Evolutionary conservation across 2,329 filamentous ascomycete species (phyloP), one percentile per base, ranked within the genome.

Genomic region (Diaporthe velutina): DNA sequence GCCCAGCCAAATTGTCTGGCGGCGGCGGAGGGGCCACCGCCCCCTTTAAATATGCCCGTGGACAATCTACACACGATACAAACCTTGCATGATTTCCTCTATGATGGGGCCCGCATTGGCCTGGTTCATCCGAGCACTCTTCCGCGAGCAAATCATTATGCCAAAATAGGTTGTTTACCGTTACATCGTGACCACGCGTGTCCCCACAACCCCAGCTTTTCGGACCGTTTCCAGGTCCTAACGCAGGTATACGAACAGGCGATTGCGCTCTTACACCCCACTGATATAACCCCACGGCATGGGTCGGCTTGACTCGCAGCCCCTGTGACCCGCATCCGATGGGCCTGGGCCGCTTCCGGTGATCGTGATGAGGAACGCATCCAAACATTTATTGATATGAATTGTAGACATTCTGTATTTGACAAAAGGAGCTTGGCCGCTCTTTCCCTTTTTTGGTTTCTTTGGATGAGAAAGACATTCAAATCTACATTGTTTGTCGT

Each of bases 191-290:
- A 66, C 42, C 42, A 35, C 42, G 61, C 42, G 61, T 66, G 42
- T 66, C 61, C 42, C 61, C 61, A 66, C 42, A 66, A 50, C 61
- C 61, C 61, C 61, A 66, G 61, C 61, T 50, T 66, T 66, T 66
- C 61, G 61, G 61, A 50, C 61, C 61, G 61, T 66, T 66, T 66
- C 42, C 61, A 35, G 42, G 25, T 7, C 19, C 28, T 50, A n/a
- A 50, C 61, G 61, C 61, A 50, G 61, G 61, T 50, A 66, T 42
- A 28, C 42, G 28, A 66, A 50, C 61, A 66, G 42, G 42, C 42
- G 40, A 50, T 50, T 35, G 42, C 19, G 40, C 42, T 66, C 61
- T 66, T 66, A 66, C 10, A 25, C 28, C 22, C 42, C 61, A 66
- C 61, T 66, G 61, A 33, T 66, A 66, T 66, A 35, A 35, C 61